A percentile compares a stretch with the other conserved stretches of the same genome.
Evolutionary conservation across 2,329 filamentous ascomycete species (phyloP).

Genomic region (Malbranchea cinnamomea): DNA sequence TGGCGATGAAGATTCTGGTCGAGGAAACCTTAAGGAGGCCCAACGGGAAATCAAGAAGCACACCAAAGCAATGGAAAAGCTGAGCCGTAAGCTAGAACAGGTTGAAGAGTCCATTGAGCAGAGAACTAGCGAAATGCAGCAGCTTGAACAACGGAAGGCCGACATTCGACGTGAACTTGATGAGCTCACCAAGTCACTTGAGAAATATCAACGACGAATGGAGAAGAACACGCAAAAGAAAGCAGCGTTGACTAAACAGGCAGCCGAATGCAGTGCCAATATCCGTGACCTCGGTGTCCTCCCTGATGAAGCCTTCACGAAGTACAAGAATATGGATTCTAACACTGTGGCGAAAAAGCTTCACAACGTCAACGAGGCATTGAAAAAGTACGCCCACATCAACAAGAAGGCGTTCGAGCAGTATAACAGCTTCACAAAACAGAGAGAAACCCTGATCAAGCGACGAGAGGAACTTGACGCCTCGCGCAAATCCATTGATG

Average conservation of each 20-base stretch:
- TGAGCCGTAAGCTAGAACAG: conserved; percentile 56
- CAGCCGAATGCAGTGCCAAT: conserved; percentile 68
- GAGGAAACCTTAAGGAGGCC: conserved; percentile 58
- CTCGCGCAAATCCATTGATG: conserved; percentile 75
- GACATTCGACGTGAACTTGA: conserved; percentile 58
- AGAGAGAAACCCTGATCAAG: conserved; percentile 73
- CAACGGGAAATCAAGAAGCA: conserved; percentile 70
- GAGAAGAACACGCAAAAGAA: conserved; percentile 87
- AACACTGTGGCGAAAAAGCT: conserved; percentile 60
- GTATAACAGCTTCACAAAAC: conserved; percentile 90
- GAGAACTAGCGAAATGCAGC: conserved; percentile 37
- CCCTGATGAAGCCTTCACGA: conserved; percentile 84
- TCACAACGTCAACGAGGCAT: conserved; percentile 77
- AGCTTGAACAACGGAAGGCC: conserved; percentile 43
- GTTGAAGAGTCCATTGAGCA: conserved; percentile 60
- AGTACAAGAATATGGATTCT: conserved; percentile 70
- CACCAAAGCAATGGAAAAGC: conserved; percentile 48
- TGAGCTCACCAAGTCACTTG: conserved; percentile 61
- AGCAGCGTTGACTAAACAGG: conserved; percentile 59
- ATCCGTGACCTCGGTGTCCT: conserved; percentile 88
- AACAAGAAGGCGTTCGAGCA: conserved; percentile 99
- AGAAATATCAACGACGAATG: conserved; percentile 75
- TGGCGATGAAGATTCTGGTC: conserved; percentile 40
- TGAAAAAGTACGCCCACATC: conserved; percentile 95
- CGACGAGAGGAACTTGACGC: conserved; percentile 76